Evolutionary conservation across 2,329 filamentous ascomycete species (phyloP), one percentile per base, ranked within the genome.

Genomic region (Macrophomina tecta): DNA sequence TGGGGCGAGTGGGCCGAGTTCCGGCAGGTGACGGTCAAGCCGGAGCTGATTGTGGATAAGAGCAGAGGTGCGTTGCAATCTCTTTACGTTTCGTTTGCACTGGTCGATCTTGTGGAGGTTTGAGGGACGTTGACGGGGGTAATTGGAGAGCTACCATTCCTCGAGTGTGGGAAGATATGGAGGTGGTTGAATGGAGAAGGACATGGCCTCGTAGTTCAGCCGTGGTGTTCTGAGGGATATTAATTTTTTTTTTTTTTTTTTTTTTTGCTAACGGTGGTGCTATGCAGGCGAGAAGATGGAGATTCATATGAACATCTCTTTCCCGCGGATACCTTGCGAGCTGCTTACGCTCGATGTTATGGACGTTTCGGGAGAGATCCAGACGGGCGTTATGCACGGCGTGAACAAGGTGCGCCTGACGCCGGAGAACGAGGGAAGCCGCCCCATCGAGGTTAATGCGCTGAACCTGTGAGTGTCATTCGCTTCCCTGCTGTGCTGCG

Each of bases 1-100:
- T 94, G 92, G 90, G 93, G 94, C 79, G 95, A 99, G 89, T 99
- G 95, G 94, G 84, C 87, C 68, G 95, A 98, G 75, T 99, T 97
- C 81, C 87, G 93, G 73, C 88, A 90, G 76, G 86, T 98, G 70
- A 86, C 90, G 60, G 91, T 99, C 69, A 89, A 93, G 77, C 94
- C 95, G 6, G 95, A 99, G 82, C 82, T 99, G 73, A 89, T 99
- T 68, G 95, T 99, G 23, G 96, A 99, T 78, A 97, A 98, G 82
- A 93, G 93, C 72, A 87, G 95, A 91, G 93, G 92, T 93, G 84
- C 70, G 82, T 71, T 16, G 30, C 56, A 9, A 12, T 63, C 40
- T 65, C 36, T 34, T 53, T 34, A n/a, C 38, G 36, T 62, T 28
- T 23, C n/a, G 4, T 46, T 46, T 12, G 4, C n/a, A 63, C 32